Evolutionary conservation across 306 rosid genomes (phyloP).

Genomic region (Quercus rubra): DNA sequence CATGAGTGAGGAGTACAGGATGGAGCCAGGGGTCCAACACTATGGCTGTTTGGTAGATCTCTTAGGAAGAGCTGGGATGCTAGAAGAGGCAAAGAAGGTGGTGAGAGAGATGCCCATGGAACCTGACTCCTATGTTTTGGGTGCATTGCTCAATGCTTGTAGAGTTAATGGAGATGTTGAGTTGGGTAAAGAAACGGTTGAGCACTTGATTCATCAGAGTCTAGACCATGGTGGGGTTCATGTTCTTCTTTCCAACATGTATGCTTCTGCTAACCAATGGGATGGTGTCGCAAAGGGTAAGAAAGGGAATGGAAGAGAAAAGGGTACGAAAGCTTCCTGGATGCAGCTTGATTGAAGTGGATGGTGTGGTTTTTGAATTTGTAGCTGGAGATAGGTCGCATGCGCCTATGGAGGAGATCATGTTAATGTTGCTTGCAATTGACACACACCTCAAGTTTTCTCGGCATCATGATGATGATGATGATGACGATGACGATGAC

Average conservation of each 20-base stretch:
- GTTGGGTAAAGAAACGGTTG: slow-evolving; percentile 30
- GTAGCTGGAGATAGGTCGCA: slow-evolving; percentile 36
- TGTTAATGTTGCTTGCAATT: slow-evolving; percentile 17
- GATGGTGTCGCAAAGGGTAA: slow-evolving; percentile 28
- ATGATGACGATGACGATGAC: not conserved
- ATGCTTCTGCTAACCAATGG: slow-evolving; percentile 40
- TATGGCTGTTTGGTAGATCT: no score
- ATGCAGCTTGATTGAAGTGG: slow-evolving; percentile 39
- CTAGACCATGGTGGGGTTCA: slow-evolving; percentile 40
- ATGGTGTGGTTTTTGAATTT: slow-evolving; percentile 36
- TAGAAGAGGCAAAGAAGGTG: slow-evolving; percentile 3
- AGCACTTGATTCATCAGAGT: slow-evolving; percentile 24
- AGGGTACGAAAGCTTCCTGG: slow-evolving; percentile 35
- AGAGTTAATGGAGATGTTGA: slow-evolving; percentile 38
- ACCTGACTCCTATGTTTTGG: slow-evolving; percentile 38
- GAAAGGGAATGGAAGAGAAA: slow-evolving; percentile 38
- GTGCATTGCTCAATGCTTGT: slow-evolving; percentile 49
- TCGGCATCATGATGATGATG: slow-evolving; percentile 3
- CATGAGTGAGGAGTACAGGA: slow-evolving; percentile 13
- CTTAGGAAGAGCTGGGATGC: no score
- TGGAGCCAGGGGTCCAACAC: no score
- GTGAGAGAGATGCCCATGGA: slow-evolving; percentile 37
- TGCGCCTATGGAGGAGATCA: slow-evolving; percentile 21
- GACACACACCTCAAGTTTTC: slow-evolving; percentile 31
- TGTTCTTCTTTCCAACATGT: slow-evolving; percentile 43